A percentile compares a stretch with the other conserved stretches of the same genome.
Evolutionary conservation across 2,329 filamentous ascomycete genomes (phyloP).

Genomic region (Chaetomium sp.): DNA sequence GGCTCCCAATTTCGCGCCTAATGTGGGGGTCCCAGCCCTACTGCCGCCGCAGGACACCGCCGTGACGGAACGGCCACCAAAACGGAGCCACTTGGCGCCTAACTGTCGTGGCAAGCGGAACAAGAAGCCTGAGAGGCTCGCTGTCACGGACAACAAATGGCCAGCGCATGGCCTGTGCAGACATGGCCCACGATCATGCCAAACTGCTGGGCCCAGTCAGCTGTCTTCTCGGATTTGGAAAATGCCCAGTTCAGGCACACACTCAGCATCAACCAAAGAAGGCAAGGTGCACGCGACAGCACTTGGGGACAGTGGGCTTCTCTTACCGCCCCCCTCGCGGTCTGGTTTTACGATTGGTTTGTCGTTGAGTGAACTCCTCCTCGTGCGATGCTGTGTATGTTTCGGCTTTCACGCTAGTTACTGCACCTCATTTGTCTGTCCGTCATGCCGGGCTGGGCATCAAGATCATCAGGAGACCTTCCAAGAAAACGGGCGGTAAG

Average conservation of each 20-base stretch:
- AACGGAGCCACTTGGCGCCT: neutral
- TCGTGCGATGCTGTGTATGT: neutral
- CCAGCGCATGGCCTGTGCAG: neutral
- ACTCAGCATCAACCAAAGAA: neutral
- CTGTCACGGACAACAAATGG: neutral
- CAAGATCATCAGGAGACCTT: neutral
- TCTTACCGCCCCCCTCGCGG: neutral
- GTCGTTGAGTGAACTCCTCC: neutral
- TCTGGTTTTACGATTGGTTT: neutral
- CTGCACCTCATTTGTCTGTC: neutral
- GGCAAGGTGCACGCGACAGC: neutral
- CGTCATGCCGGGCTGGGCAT: neutral
- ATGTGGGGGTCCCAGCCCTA: neutral
- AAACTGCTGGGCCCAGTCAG: conserved; percentile 1
- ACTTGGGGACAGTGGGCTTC: neutral
- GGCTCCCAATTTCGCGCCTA: neutral
- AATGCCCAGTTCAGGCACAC: neutral
- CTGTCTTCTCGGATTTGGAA: neutral
- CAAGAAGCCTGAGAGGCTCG: neutral
- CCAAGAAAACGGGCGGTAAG: neutral
- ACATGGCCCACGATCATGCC: neutral
- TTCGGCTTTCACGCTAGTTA: neutral
- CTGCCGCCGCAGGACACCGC: neutral
- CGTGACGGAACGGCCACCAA: neutral
- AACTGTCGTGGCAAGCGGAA: neutral